phyloP scores from a whole-genome alignment of 192 early-diverging fungal genomes.

The Gamsiella multidivaricata region DNA sequence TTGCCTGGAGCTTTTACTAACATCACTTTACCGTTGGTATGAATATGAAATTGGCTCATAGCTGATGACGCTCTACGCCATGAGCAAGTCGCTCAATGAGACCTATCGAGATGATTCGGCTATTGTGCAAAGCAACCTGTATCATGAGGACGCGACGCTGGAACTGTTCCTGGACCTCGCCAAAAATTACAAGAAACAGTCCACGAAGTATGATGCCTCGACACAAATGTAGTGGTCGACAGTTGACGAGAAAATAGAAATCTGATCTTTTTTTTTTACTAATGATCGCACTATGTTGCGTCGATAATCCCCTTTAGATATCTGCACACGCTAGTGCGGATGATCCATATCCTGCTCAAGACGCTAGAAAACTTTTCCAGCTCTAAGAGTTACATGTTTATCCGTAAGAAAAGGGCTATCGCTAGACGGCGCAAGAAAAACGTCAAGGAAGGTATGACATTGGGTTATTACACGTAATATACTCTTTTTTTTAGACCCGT shows the following conservation, averaged over 20 bases:
- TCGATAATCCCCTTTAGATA: too few species aligned
- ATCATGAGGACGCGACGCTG: slow-evolving; percentile 71
- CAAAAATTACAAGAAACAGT: slow-evolving; percentile 59
- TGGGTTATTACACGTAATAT: neutral
- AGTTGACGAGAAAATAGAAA: too few species aligned
- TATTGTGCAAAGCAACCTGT: slow-evolving; percentile 76
- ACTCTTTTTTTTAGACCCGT: too few species aligned
- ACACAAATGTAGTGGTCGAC: too few species aligned
- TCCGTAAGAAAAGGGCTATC: slow-evolving; percentile 49
- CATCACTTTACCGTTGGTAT: neutral
- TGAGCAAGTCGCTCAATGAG: slow-evolving; percentile 61
- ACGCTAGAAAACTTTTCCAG: slow-evolving; percentile 71
- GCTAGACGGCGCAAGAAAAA: slow-evolving; percentile 48
- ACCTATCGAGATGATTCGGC: slow-evolving; percentile 67
- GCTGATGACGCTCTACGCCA: slow-evolving; percentile 63
- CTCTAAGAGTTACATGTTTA: slow-evolving; percentile 61
- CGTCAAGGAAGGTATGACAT: neutral
- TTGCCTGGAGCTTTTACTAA: neutral
- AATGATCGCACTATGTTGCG: too few species aligned
- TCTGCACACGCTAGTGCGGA: slow-evolving; percentile 63
- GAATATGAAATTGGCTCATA: too few species aligned
- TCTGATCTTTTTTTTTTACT: neutral
- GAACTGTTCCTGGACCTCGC: slow-evolving; percentile 69
- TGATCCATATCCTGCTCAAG: slow-evolving; percentile 70
- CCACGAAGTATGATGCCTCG: slow-evolving; percentile 46